Base-by-base conservation (phyloP, 805 yeast species). In the Pichia deserticola region DNA sequence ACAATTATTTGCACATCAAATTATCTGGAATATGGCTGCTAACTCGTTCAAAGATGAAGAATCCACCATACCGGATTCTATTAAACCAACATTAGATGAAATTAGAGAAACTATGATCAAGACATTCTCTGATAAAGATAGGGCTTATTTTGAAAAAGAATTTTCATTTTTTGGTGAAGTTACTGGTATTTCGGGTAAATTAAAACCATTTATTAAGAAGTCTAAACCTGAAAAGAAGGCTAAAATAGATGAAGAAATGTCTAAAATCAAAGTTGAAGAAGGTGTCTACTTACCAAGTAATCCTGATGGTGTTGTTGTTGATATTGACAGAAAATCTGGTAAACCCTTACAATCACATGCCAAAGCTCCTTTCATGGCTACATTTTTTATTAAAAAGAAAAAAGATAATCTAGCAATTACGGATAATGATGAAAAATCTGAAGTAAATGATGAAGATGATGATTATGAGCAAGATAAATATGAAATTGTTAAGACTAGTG, bases 331-430 rank as follows among this genome's bases (percentile, higher is more conserved):
- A 51, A 84, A 82, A 57, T 84, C 96, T 5, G 99, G 99, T 51
- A 83, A 78, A 59, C 99, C 99, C 8, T 72, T 93, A 58, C 99
- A 93, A 68, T 87, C 96, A 11, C 99, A 93, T 65, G 99, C 99
- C 12, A 93, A 93, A 65, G 98, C 99, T 0, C 99, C 99, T 37
- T 93, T 89, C 64, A 77, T 93, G 90, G 99, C 99, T 0, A 84
- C 95, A 1, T 93, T 93, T 74, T 86, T 82, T 66, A 89, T 93
- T 57, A 76, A 77, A 43, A 82, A 81, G 57, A 51, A 51, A 20
- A 49, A 40, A 12, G 51, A 50, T 7, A 6, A 12, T 8, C 5
- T 20, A 20, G 20, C 20, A 20, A 20, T 20, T 20, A 20, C 20
- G 20, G 20, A 20, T 20, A 20, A 20, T n/a, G 32, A 34, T 30